Percentiles rank a stretch among this genome's conserved stretches.
These are phyloP conservation scores for Solidago caesia DNA, from an alignment of 129 eudicot genomes.

Conservation along the genomic window DNA sequence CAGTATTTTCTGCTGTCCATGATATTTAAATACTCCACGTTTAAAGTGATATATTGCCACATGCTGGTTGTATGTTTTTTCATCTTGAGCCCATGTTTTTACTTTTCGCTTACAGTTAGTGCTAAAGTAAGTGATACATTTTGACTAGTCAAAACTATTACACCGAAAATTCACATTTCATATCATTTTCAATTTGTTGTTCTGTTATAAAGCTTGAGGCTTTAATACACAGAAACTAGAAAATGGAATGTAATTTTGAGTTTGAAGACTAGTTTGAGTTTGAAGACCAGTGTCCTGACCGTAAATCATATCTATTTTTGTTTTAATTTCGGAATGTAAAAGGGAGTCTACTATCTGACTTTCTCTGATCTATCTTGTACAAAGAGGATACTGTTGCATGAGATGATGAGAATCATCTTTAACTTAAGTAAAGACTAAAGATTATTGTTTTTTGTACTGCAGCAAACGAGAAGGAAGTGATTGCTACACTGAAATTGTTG, in stretches of 20 bases:
- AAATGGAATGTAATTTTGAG: not conserved
- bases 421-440: not conserved
- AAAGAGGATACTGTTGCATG: constrained; percentile 18
- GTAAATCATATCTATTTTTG: not conserved
- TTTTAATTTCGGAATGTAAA: not conserved
- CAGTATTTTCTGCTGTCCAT: constrained; percentile 14
- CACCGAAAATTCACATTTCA: not conserved
- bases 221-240: not conserved
- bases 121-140: not conserved
- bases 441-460: constrained; percentile 5
- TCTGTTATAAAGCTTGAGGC: not conserved
- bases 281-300: not conserved
- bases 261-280: not conserved
- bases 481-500: constrained; percentile 74
- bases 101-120: constrained; percentile 6
- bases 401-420: constrained; percentile 12
- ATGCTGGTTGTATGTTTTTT: not conserved
- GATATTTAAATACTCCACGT: not conserved
- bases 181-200: not conserved
- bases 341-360: not conserved
- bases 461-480: constrained; percentile 89
- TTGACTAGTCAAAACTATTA: not conserved
- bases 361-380: constrained; percentile 3
- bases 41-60: not conserved
- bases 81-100: not conserved